Evolutionary conservation across 306 rosid genomes (phyloP), one percentile per base, ranked within the genome.

Genomic region (Lablab purpureus): DNA sequence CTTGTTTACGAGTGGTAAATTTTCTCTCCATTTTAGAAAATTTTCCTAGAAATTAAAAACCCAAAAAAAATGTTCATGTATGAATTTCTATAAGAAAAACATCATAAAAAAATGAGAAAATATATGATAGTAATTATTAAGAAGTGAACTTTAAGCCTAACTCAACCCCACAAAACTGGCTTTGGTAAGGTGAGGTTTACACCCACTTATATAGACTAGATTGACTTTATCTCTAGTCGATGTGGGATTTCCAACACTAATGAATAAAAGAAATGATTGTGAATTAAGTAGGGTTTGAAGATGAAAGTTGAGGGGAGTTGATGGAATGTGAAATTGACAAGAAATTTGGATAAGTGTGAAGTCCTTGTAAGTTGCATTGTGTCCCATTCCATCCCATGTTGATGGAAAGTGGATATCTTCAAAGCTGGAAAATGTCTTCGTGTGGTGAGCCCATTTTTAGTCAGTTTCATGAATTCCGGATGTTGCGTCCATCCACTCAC

Each of bases 261-360:
- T n/a, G n/a, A n/a, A 34, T 7, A 11, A 71, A 51, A 32, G 19
- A 19, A 11, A 40, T 1, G 12, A 65, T 66, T 40, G 36, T 64
- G 2, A 52, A 28, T 25, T 25, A 15, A 27, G 6, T 54, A 8
- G 21, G 36, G 25, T 41, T 18, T 17, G 43, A 11, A 25, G 14
- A 7, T 51, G 12, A n/a, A 37, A 37, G 43, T 8, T 32, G 12
- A 55, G 36, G 18, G 6, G 75, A 32, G 54, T 64, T 40, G 46
- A 37, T 7, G 50, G 25, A 36, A 19, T 49, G 18, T 40, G 67
- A 72, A 71, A 71, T 46, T 63, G 59, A 34, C 13, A 25, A 43
- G 45, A 52, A 54, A 14, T 45, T 56, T 67, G 84, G 84, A 81
- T 74, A 81, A 74, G 81, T 55, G 66, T 56, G 71, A 81, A 45